Conservation (phyloP, 2,329 filamentous ascomycete genomes). For the Colletotrichum sp. region DNA sequence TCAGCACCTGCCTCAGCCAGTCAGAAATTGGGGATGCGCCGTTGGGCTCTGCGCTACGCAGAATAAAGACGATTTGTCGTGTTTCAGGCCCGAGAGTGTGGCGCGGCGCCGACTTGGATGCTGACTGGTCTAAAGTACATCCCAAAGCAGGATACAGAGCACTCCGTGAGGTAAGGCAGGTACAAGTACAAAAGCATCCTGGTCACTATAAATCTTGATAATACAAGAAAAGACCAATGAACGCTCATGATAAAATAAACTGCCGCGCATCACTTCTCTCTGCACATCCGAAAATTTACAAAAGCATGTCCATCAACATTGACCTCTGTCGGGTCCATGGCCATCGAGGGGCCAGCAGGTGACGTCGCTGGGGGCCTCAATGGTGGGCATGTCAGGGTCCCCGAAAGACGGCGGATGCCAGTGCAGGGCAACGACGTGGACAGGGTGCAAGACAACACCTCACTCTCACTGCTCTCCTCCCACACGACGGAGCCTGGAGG, state of each 20-base stretch:
- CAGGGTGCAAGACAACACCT: neutral
- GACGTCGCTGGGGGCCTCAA: slow-evolving; percentile 12
- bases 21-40: neutral
- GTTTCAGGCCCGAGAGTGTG: slow-evolving; percentile 11
- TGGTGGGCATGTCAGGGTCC: slow-evolving; percentile 10
- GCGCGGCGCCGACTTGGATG: neutral
- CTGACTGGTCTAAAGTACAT: neutral
- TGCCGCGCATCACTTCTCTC: neutral
- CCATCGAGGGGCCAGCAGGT: neutral
- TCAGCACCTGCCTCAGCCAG: neutral
- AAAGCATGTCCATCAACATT: neutral
- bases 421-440: neutral
- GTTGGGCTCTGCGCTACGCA: neutral
- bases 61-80: neutral
- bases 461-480: neutral
- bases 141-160: neutral
- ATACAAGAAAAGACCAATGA: neutral
- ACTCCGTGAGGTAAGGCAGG: neutral
- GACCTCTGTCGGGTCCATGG: neutral
- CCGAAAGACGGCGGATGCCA: slow-evolving; percentile 2
- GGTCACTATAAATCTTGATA: neutral
- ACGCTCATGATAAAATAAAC: neutral
- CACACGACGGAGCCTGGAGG: neutral
- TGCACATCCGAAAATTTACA: neutral
- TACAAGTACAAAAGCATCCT: neutral